Base-by-base conservation (phyloP, 306 rosid genomes). In the Bauhinia variegata region DNA sequence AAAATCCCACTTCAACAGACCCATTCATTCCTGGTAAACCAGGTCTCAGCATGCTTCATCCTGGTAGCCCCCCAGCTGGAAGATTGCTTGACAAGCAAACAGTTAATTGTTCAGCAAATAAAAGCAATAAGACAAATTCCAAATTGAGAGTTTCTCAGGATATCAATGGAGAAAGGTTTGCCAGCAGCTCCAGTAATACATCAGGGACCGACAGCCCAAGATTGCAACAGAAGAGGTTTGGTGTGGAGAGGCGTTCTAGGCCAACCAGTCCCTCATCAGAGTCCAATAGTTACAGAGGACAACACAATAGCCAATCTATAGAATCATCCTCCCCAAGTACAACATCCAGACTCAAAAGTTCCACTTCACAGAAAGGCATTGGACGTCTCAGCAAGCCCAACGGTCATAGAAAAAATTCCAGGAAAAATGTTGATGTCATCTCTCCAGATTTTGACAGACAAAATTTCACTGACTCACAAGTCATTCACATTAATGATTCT, bases 241-340 rank as follows among this genome's bases (percentile, higher is more conserved):
- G 81, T 31, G 43, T 79, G 80, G 95, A 87, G 62, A 89, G 78
- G 84, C 84, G 80, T 74, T 82, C 92, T 37, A 68, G 70, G 32
- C 85, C 82, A 14, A 43, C 57, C 63, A 73, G 61, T 66, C 51
- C 84, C 51, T 63, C 79, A 39, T 81, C 83, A 31, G 82, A 77
- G 69, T 75, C 92, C 75, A 65, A 76, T 67, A 58, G 75, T 73
- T 64, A 55, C 32, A 81, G 75, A 72, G 84, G 77, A 57, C 81
- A 78, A 39, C 28, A 65, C 60, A 75, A 62, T 15, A 63, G 71
- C 58, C 81, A 75, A 54, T 53, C 56, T 41, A 50, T 67, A 42
- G 86, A 80, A 37, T 60, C 79, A 16, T 50, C 68, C 64, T 78
- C 87, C 64, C 52, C 84, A 37, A 76, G 70, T 32, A 72, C 78